Evolutionary conservation across 2,329 filamentous ascomycete genomes (phyloP), one percentile per base, ranked within the genome.

Genomic region (Trichoderma lentiforme): DNA sequence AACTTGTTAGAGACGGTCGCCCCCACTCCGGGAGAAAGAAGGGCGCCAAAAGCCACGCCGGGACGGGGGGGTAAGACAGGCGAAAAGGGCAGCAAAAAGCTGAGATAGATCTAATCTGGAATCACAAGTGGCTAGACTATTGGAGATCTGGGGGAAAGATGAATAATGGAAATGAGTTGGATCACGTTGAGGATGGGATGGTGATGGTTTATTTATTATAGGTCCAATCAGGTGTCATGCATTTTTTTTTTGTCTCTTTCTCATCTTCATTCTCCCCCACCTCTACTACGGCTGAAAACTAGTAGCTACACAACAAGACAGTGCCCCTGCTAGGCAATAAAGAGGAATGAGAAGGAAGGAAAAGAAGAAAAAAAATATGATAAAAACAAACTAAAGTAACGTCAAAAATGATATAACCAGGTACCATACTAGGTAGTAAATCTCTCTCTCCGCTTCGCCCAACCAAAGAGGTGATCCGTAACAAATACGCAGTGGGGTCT

Each of bases 21-120:
- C 66, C 66, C 66, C 66, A 70, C 66, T 70, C 66, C 57, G 66
- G 32, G 56, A 60, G 36, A 61, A 61, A 47, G n/a, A 61, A 61
- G 57, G 56, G 66, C 66, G 66, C 66, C 28, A 47, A 34, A 66
- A 53, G 28, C 57, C 57, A 70, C 28, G 32, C 66, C 57, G 43
- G 36, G 57, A 61, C 56, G 57, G 66, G 57, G 28, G 30, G 56
- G 57, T 47, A 12, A 51, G 26, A 30, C 12, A 12, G 63, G 36
- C 8, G 6, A 51, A 65, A 64, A 21, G 26, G 26, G 26, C 26
- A 24, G 43, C 24, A 53, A n/a, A 56, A 51, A 32, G 43, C 15
- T n/a, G 24, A 32, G 43, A 43, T 14, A 24, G 30, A 43, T n/a
- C 1, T 6, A 67, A 21, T 14, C 26, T n/a, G n/a, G 34, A 68